phyloP scores from a whole-genome alignment of 371 early-diverging fungal species.

The Mortierella sp. region DNA sequence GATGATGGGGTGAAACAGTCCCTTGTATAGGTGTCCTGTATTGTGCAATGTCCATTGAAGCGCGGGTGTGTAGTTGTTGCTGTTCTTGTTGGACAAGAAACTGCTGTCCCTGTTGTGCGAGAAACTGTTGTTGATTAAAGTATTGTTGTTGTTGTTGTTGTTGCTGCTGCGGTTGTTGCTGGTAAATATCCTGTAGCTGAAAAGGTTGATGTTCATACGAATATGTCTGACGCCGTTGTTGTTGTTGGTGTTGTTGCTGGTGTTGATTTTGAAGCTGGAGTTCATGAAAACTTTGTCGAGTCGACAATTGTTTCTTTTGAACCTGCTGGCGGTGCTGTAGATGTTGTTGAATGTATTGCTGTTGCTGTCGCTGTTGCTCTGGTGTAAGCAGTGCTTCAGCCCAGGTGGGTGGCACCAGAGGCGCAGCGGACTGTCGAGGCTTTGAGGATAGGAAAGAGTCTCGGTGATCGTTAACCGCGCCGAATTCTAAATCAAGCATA shows the following conservation, averaged over 20 bases:
- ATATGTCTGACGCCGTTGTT: slow-evolving; percentile 22
- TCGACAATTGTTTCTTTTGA: neutral
- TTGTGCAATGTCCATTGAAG: slow-evolving; percentile 30
- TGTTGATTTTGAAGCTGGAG: slow-evolving; percentile 2
- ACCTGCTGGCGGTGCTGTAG: slow-evolving; percentile 11
- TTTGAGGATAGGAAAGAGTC: slow-evolving; percentile 18
- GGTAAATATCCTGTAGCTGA: slow-evolving; percentile 6
- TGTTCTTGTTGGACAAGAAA: slow-evolving; percentile 13
- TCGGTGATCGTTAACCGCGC: slow-evolving; percentile 11
- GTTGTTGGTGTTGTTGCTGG: slow-evolving; percentile 18
- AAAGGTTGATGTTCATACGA: slow-evolving; percentile 16
- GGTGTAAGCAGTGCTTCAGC: slow-evolving; percentile 6
- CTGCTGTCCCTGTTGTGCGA: slow-evolving; percentile 10
- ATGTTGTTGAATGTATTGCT: slow-evolving; percentile 17
- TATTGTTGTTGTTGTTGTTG: slow-evolving; percentile 18
- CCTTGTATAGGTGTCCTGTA: slow-evolving; percentile 31
- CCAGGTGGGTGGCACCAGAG: slow-evolving; percentile 39
- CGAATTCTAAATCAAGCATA: slow-evolving; percentile 17
- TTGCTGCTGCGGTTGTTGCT: slow-evolving; percentile 32
- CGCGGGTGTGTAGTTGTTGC: slow-evolving; percentile 14
- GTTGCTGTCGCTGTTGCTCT: slow-evolving; percentile 18
- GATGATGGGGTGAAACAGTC: slow-evolving; percentile 31
- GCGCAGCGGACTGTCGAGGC: slow-evolving; percentile 29
- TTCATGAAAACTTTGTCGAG: slow-evolving; percentile 6
- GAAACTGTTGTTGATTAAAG: slow-evolving; percentile 10